A percentile compares a stretch with the other conserved stretches of the same genome.
These are phyloP conservation scores for Mycena latifolia DNA, from an alignment of 768 basidiomycete genomes.

Conservation along the genomic window DNA sequence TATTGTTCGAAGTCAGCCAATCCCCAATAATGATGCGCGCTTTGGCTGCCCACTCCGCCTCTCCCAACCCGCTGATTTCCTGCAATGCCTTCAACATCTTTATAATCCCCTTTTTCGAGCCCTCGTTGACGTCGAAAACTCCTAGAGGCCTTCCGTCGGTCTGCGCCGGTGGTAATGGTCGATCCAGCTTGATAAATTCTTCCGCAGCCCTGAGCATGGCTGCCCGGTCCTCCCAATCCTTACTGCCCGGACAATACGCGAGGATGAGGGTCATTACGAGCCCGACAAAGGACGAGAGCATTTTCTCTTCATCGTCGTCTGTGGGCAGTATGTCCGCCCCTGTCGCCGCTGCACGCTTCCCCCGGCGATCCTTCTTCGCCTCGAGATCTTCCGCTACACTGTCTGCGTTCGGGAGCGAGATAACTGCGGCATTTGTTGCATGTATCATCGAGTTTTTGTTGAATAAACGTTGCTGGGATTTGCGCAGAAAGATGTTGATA, in stretches of 20 bases:
- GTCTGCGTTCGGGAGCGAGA: conserved; percentile 1
- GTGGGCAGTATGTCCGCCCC: conserved; percentile 36
- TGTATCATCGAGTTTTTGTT: conserved; percentile 34
- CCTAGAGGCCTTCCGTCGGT: conserved; percentile 35
- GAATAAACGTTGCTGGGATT: no score
- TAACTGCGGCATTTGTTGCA: conserved; percentile 35
- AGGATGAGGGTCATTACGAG: conserved; percentile 32
- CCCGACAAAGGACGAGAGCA: conserved; percentile 26
- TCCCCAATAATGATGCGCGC: conserved; percentile 43
- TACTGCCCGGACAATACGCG: conserved; percentile 33
- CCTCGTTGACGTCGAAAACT: conserved; percentile 46
- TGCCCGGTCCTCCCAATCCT: conserved; percentile 29
- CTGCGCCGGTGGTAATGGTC: no score
- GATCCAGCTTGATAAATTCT: conserved; percentile 31
- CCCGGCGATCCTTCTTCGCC: conserved; percentile 31
- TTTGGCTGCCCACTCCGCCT: conserved; percentile 38
- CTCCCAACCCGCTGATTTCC: conserved; percentile 34
- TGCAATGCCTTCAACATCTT: conserved; percentile 40
- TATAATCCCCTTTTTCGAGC: conserved; percentile 45
- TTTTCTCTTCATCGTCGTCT: conserved; percentile 34
- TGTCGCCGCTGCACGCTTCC: conserved; percentile 35
- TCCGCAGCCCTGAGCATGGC: conserved; percentile 22
- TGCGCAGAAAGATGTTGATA: conserved; percentile 49
- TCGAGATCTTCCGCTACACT: conserved; percentile 33
- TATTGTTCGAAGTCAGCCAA: conserved; percentile 44